Base-by-base conservation (phyloP, 2,329 filamentous ascomycete species). In the Fusarium pininemorale region DNA sequence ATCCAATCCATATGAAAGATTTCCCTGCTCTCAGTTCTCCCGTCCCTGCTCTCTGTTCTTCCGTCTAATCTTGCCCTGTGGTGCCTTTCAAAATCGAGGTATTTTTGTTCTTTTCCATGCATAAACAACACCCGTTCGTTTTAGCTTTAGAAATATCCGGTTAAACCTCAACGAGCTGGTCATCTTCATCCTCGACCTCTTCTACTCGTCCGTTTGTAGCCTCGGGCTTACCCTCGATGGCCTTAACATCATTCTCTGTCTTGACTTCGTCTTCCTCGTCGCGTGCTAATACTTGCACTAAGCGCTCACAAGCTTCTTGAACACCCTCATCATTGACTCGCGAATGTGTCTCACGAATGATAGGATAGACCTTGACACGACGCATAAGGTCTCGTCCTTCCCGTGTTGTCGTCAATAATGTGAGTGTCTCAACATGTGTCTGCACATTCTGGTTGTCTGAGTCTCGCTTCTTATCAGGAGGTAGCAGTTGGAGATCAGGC, bases 401-500 rank as follows among this genome's bases (percentile, higher is more conserved):
- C 12, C 90, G 87, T 13, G 94, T 96, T 11, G 93, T 95, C 0
- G 94, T 95, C 66, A 99, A 83, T 24, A 99, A 84, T 64, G 95
- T 88, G 62, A 99, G 82, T 2, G 95, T 98, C 84, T 99, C 96
- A 26, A 99, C 83, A 81, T 98, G 95, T 6, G 94, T 96, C 80
- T 93, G 90, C 61, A 98, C 87, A 73, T 98, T 96, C 53, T 90
- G 89, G 22, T 84, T 82, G 78, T 98, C 94, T 7, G 87, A 82
- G 73, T 99, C 96, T 45, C 96, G 90, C 83, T 92, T 87, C 86
- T 99, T 98, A 80, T 98, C 95, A 0, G 95, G 93, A 0, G 95
- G 93, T 16, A 98, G 87, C 1, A 98, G 88, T 83, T 98, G 96
- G 72, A 98, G 86, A 81, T 98, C 96, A 0, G 95, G 91, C 16